Base-by-base conservation (phyloP, 2,329 filamentous ascomycete species). In the Talaromyces sp. region DNA sequence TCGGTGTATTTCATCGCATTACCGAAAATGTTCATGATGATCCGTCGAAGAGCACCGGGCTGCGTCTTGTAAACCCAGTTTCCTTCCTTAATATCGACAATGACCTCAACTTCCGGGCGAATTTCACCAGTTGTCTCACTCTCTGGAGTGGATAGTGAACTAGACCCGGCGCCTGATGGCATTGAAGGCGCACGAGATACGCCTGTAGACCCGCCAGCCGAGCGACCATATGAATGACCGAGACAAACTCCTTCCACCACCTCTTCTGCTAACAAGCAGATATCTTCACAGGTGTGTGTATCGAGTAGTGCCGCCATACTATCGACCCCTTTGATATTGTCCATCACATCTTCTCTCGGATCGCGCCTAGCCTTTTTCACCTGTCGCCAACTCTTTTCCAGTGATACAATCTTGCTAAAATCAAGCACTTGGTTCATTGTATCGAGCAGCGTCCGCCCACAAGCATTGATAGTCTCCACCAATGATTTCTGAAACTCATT, bases 1-100 rank as follows among this genome's bases (percentile, higher is more conserved):
- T 80, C 77, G 0, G 86, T 89, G 65, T 88, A 89, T 71, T 89
- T 89, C 70, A 89, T 78, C 0, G 87, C 82, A 69, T 89, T 89
- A 8, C 85, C 85, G 49, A 88, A 84, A 0, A 89, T 70, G 64
- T 89, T 89, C 85, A 88, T 87, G 58, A 88, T 80, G 56, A 89
- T 83, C 7, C 85, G 79, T 58, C 82, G 77, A 67, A 83, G 74
- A 1, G 82, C 82, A 0, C 87, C 86, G 0, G 84, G 82, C 56
- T 88, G 83, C 2, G 84, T 82, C 3, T 81, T 77, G 69, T 86
- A 87, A 0, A 76, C 73, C 85, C 87, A 89, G 61, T 79, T 67
- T 25, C 78, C 65, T 71, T 76, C 79, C 2, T 83, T 80, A 13
- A 88, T 81, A 67, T 87, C 82, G 5, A 87, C 72, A 29, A 85